Evolutionary conservation across 2,329 filamentous ascomycete species (phyloP), one percentile per base, ranked within the genome.

Genomic region (Pyrenophora tritici-repentis): DNA sequence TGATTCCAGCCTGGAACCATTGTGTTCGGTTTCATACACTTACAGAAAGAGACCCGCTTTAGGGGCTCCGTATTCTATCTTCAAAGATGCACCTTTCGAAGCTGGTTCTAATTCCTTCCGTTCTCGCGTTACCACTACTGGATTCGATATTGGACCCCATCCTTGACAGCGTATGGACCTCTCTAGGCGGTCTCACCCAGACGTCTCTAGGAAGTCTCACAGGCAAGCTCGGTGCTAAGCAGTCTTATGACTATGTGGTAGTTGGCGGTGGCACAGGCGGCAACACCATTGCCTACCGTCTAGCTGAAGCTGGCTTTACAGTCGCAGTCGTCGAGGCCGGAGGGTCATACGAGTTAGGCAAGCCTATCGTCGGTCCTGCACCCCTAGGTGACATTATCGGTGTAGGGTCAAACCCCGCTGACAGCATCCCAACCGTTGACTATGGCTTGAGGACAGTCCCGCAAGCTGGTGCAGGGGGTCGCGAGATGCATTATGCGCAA

Each of bases 201-300:
- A 32, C 35, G 16, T 5, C 14, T 29, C 31, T 32, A 34, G 37
- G 31, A 13, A 20, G n/a, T 5, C 17, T 46, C 17, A 14, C 31
- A 34, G 36, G 36, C 2, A 16, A 12, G n/a, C 18, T 34, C 12
- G 42, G 42, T 24, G 24, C 18, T 8, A 29, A 45, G 9, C n/a
- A 45, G 20, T 29, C 65, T 8, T 67, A 52, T 44, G 62, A 66
- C 34, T 63, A 67, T 42, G 49, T 68, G 14, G 55, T 68, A 16
- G 52, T 68, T 3, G 65, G 65, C 3, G 65, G 59, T 8, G 65
- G 65, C 10, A 60, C 42, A 6, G 58, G 58, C 0, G 63, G 65
- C 8, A 47, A 62, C 12, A 39, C 50, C 1, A 35, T 67, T 5
- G 65, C 62, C 6, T 42, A 38, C 13, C 58, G 65, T 2, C 43